Percentiles rank a stretch among this genome's conserved stretches.
These are phyloP conservation scores for Colletotrichum filicis DNA, from an alignment of 2,329 filamentous ascomycete genomes.

Conservation along the genomic window DNA sequence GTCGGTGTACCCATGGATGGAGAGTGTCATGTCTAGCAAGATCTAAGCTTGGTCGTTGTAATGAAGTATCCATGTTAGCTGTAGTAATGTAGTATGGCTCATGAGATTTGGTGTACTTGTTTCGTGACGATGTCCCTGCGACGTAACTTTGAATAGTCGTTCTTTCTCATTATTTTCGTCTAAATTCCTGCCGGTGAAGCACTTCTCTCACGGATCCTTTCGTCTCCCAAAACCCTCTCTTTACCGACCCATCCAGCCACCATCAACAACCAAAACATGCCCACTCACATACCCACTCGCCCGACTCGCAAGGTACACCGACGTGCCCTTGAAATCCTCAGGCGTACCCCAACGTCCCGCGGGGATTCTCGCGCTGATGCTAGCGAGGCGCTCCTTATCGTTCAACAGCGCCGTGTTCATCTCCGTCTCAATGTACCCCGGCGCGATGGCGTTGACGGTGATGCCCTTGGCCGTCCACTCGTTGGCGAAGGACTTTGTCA, in stretches of 20 bases:
- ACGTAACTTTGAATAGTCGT: not conserved
- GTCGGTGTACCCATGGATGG: constrained; percentile 71
- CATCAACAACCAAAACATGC: constrained; percentile 85
- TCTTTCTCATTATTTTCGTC: not conserved
- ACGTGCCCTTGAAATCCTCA: constrained; percentile 88
- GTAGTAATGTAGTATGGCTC: not conserved
- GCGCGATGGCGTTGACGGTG: constrained; percentile 88
- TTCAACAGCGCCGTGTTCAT: constrained; percentile 89
- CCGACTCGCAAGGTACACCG: constrained; percentile 80
- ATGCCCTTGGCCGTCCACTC: constrained; percentile 86
- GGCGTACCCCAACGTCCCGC: constrained; percentile 85
- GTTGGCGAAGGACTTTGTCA: constrained; percentile 87
- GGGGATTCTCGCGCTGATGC: constrained; percentile 84
- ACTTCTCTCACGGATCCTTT: not conserved
- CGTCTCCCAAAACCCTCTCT: not conserved
- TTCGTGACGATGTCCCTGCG: not conserved
- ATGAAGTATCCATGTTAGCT: not conserved
- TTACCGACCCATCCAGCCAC: constrained; percentile 91
- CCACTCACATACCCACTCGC: constrained; percentile 87
- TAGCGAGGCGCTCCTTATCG: constrained; percentile 74
- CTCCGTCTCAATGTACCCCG: constrained; percentile 92
- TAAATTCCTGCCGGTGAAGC: not conserved
- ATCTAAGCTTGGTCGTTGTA: constrained; percentile 3
- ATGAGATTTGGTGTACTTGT: not conserved
- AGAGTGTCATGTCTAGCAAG: constrained; percentile 58